phyloP scores from a whole-genome alignment of 257 asterid species.

The Rubia yunnanensis region DNA sequence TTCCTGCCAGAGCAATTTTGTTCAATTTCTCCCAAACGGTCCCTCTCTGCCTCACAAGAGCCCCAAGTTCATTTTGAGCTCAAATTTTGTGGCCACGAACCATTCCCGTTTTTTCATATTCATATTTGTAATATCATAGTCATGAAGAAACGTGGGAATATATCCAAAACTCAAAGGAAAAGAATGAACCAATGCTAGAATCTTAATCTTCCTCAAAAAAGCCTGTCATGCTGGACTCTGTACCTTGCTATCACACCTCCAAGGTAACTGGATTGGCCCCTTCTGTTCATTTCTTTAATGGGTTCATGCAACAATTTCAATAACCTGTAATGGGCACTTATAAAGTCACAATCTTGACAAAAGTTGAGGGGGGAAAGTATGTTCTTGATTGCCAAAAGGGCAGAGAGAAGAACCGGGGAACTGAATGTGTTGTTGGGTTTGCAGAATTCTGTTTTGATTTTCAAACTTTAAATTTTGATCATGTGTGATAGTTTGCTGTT shows the following conservation, averaged over 20 bases:
- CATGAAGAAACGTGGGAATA: not conserved
- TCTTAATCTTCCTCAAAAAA: not conserved
- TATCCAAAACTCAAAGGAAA: not conserved
- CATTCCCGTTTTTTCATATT: not conserved
- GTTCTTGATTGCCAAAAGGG: not conserved
- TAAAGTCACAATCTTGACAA: not conserved
- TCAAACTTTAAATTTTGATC: not conserved
- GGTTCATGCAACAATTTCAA: not conserved
- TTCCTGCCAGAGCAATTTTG: not conserved
- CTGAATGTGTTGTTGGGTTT: not conserved
- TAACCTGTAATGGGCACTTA: not conserved
- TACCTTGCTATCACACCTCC: slow-evolving; percentile 5
- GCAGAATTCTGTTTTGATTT: not conserved
- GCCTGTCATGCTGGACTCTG: slow-evolving; percentile 12
- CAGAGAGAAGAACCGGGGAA: not conserved
- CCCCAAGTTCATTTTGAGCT: not conserved
- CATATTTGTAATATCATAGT: not conserved
- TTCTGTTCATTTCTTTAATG: not conserved
- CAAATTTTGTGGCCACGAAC: slow-evolving; percentile 12
- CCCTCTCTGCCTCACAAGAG: slow-evolving; percentile 2
- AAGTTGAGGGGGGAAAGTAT: not conserved
- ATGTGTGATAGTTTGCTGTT: not conserved
- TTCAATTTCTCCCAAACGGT: slow-evolving; percentile 2
- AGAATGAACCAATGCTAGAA: not conserved
- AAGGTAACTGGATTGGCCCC: slow-evolving; percentile 9